phyloP scores from a whole-genome alignment of 805 yeast species.

The Pichia deserticola region DNA sequence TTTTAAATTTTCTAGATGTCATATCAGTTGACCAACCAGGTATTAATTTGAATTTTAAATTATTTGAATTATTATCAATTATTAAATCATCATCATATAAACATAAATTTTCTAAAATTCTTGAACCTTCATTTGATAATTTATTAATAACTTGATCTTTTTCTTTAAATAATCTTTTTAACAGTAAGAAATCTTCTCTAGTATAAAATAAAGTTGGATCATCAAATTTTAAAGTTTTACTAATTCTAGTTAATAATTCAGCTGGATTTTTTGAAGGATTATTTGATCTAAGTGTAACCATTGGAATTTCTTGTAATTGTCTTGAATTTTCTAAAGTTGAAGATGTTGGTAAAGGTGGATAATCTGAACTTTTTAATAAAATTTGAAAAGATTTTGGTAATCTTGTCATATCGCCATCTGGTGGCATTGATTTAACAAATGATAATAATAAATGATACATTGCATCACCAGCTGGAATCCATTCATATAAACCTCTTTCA shows the following conservation, averaged over 20 bases:
- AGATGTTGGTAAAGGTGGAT: constrained; percentile 57
- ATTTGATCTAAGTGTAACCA: constrained; percentile 32
- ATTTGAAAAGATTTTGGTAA: constrained; percentile 64
- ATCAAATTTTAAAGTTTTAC: constrained; percentile 57
- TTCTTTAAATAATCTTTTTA: constrained; percentile 64
- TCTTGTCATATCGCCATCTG: constrained; percentile 44
- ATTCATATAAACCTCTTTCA: constrained; percentile 62
- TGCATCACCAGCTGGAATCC: constrained; percentile 82
- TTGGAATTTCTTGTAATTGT: constrained; percentile 29
- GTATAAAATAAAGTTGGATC: constrained; percentile 63
- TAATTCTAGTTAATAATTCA: constrained; percentile 54
- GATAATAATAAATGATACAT: constrained; percentile 73
- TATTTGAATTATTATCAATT: constrained; percentile 28
- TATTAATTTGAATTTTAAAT: constrained; percentile 21
- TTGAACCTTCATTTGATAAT: constrained; percentile 65
- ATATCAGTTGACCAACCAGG: constrained; percentile 32
- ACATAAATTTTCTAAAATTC: constrained; percentile 40
- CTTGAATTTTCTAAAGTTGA: constrained; percentile 18
- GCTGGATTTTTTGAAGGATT: constrained; percentile 39
- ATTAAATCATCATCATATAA: constrained; percentile 28
- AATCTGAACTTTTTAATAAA: constrained; percentile 54
- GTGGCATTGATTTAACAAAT: constrained; percentile 70
- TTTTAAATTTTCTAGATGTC: constrained; percentile 11
- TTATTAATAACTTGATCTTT: constrained; percentile 49
- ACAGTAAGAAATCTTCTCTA: constrained; percentile 68